Evolutionary conservation across 352 stramenopile genomes (phyloP).

Genomic region (Pythium aphanidermatum): DNA sequence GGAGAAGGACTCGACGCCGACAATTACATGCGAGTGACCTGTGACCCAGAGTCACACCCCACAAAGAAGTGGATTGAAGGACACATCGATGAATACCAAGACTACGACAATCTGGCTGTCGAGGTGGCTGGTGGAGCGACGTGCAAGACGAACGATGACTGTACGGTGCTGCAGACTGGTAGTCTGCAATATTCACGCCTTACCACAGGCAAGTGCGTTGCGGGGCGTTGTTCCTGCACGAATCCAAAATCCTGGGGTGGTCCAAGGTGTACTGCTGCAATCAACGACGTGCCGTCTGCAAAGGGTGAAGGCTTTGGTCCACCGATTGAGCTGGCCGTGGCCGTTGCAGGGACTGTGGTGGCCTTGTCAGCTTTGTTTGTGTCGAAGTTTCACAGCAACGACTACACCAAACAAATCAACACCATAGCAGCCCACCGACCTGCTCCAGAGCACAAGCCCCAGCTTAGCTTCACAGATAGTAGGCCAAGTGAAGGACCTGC

Average conservation of each 20-base stretch:
- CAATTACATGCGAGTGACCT: conserved; percentile 37
- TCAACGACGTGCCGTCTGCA: too few relatives aligned
- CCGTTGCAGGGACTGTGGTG: too few relatives aligned
- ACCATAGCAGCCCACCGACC: too few relatives aligned
- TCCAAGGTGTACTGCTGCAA: conserved; percentile 30
- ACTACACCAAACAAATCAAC: too few relatives aligned
- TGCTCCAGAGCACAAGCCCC: too few relatives aligned
- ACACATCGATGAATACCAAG: conserved; percentile 46
- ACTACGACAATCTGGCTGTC: conserved; percentile 36
- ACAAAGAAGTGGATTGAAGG: conserved; percentile 58
- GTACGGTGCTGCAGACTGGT: too few relatives aligned
- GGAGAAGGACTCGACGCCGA: conserved; percentile 25
- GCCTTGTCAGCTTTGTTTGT: too few relatives aligned
- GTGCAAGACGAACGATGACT: conserved; percentile 44
- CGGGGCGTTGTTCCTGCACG: conserved; percentile 35
- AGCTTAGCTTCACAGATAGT: too few relatives aligned
- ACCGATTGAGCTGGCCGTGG: too few relatives aligned
- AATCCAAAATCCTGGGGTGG: conserved; percentile 39
- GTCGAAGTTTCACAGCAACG: too few relatives aligned
- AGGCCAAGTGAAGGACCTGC: too few relatives aligned
- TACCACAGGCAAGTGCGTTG: conserved; percentile 43
- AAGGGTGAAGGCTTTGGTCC: too few relatives aligned
- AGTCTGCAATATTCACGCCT: conserved; percentile 9
- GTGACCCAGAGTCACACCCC: conserved; percentile 41
- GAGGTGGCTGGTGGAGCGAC: conserved; percentile 38